Evolutionary conservation across 768 basidiomycete genomes (phyloP).

Genomic region (Fibroporia radiculosa): DNA sequence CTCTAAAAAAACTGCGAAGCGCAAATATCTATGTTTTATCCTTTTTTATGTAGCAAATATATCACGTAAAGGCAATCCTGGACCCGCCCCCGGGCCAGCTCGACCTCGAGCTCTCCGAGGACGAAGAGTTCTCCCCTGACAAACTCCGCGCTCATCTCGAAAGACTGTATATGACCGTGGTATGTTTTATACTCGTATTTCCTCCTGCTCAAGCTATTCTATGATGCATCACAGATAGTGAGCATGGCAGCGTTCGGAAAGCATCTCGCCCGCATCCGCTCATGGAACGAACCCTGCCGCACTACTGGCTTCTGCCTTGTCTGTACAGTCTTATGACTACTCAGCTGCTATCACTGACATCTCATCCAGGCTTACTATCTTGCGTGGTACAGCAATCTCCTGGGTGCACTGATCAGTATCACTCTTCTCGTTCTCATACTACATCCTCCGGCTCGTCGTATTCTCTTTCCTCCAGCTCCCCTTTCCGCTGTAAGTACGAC

Average conservation of each 20-base stretch:
- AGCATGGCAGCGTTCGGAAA: conserved; percentile 24
- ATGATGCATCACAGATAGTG: conserved; percentile 18
- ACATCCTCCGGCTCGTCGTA: conserved; percentile 25
- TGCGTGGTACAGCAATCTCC: conserved; percentile 29
- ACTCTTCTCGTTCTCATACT: conserved; percentile 29
- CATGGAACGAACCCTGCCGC: conserved; percentile 32
- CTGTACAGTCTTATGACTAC: conserved; percentile 2
- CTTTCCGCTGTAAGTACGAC: conserved; percentile 24
- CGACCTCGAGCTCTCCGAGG: conserved; percentile 30
- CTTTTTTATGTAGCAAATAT: conserved; percentile 25
- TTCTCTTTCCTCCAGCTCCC: conserved; percentile 30
- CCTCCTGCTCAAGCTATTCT: not conserved
- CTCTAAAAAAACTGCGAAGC: not conserved
- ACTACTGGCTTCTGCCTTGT: conserved; percentile 24
- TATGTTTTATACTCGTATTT: conserved; percentile 10
- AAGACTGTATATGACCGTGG: conserved; percentile 31
- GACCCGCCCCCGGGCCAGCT: conserved; percentile 24
- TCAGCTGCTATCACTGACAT: not conserved
- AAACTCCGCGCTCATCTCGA: conserved; percentile 34
- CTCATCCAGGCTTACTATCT: conserved; percentile 24
- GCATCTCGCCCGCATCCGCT: conserved; percentile 31
- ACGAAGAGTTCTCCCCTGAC: conserved; percentile 36
- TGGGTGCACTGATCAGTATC: conserved; percentile 26
- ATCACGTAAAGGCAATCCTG: conserved; percentile 27
- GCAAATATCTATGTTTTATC: not conserved